phyloP scores from a whole-genome alignment of 192 early-diverging fungal species.

The Spizellomyces sp. region DNA sequence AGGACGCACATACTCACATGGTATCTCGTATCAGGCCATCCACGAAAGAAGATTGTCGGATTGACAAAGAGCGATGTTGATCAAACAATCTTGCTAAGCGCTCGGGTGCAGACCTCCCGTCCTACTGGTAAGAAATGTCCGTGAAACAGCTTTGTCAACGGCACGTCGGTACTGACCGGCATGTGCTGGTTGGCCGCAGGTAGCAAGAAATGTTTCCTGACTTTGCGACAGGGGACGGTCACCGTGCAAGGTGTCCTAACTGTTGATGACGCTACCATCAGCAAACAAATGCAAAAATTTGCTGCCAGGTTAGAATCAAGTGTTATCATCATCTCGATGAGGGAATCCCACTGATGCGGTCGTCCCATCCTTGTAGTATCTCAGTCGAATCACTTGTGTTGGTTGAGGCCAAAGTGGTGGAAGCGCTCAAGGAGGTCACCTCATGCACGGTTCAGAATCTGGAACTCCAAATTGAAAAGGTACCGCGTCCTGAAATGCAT shows the following conservation, averaged over 20 bases:
- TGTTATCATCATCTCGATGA: conserved; percentile 2
- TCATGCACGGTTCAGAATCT: conserved; percentile 90
- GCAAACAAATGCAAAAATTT: conserved; percentile 97
- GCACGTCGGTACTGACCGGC: background rate
- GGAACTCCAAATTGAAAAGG: conserved; percentile 83
- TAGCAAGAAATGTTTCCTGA: conserved; percentile 87
- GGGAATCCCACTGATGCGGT: conserved; percentile 1
- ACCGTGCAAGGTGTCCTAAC: conserved; percentile 91
- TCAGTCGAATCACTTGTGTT: conserved; percentile 87
- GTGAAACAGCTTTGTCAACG: background rate
- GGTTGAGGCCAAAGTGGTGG: conserved; percentile 78
- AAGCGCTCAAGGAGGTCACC: conserved; percentile 82
- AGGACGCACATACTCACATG: background rate
- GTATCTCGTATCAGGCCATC: conserved; percentile 41
- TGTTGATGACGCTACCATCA: conserved; percentile 70
- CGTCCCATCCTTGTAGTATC: conserved; percentile 54
- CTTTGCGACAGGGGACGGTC: conserved; percentile 79
- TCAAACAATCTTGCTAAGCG: conserved; percentile 81
- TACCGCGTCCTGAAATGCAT: conserved; percentile 28
- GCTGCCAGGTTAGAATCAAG: conserved; percentile 55
- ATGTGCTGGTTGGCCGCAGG: conserved; percentile 41
- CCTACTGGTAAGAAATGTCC: conserved; percentile 62
- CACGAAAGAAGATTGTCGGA: conserved; percentile 67
- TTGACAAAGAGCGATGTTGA: conserved; percentile 66
- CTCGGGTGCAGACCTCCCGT: conserved; percentile 88